Evolutionary conservation across 495 filamentous ascomycete genomes (phyloP), one percentile per base, ranked within the genome.

Genomic region (Xylaria bambusicola): DNA sequence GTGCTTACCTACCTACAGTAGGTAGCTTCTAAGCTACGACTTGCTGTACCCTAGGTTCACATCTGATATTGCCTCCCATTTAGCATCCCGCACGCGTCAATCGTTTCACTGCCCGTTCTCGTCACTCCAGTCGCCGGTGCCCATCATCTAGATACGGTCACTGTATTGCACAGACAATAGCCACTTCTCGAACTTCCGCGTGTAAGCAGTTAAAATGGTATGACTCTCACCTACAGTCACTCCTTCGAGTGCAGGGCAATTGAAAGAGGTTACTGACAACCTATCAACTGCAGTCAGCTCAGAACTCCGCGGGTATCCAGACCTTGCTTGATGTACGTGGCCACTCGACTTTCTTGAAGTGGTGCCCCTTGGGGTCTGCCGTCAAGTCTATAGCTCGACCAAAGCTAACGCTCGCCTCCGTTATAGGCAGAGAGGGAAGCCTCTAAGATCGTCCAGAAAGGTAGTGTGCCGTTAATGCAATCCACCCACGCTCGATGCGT

Each of bases 401-500:
- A 35, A 21, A 61, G 51, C 65, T 70, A 26, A 70, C 61, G 40
- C 38, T 24, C 33, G 44, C 40, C 42, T 60, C 40, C 38, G 45
- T 20, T 51, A 27, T 70, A 98, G 94, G 92, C 95, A 53, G 94
- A 98, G 84, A 88, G 91, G 79, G 94, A 98, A 77, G 94, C 94
- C 64, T 92, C 97, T 77, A 97, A 97, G 82, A 98, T 98, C 73
- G 94, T 98, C 31, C 93, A 97, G 74, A 89, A 93, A 87, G 86
- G 92, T 94, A 68, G 24, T 18, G n/a, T 41, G 23, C 27, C 45
- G 55, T 35, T 13, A 58, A 9, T 12, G 7, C 20, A 41, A 44
- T 45, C 15, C 35, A 44, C 55, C 52, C 6, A 3, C 35, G 40
- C 17, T 33, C 42, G 36, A 17, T 41, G 13, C 2, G 24, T 4